Evolutionary conservation across 139 green algal genomes (phyloP).

Genomic region (Yamagishiella unicocca): DNA sequence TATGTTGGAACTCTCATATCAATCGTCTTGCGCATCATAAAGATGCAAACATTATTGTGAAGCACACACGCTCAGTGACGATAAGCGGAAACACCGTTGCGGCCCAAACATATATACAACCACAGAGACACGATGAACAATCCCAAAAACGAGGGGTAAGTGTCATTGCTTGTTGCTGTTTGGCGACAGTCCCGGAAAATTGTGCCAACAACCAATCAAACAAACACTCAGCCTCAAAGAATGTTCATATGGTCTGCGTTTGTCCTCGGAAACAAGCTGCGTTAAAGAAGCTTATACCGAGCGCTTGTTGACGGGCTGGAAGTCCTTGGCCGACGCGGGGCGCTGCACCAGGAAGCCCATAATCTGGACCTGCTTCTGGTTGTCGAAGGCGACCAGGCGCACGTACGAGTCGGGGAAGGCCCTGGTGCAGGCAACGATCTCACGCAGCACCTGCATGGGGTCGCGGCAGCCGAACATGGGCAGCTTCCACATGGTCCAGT

Average conservation of each 20-base stretch:
- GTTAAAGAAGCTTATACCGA: constrained; percentile 36
- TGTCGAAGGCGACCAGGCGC: constrained; percentile 92
- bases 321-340: constrained; percentile 64
- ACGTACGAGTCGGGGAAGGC: constrained; percentile 96
- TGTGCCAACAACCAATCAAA: too few relatives aligned
- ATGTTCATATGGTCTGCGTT: too few relatives aligned
- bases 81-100: background rate
- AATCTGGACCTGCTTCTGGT: constrained; percentile 77
- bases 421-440: constrained; percentile 87
- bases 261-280: too few relatives aligned
- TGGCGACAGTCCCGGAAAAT: too few relatives aligned
- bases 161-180: too few relatives aligned
- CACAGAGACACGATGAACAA: background rate
- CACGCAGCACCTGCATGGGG: constrained; percentile 89
- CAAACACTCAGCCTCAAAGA: too few relatives aligned
- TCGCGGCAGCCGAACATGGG: constrained; percentile 99
- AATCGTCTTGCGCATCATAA: background rate
- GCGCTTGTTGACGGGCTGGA: constrained; percentile 68
- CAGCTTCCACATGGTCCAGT: constrained; percentile 99
- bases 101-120: background rate
- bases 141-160: too few relatives aligned
- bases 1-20: background rate
- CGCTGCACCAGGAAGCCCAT: constrained; percentile 78
- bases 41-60: background rate
- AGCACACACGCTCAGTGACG: background rate